Base-by-base conservation (phyloP, 345 rosid species). In the Salix brachista region DNA sequence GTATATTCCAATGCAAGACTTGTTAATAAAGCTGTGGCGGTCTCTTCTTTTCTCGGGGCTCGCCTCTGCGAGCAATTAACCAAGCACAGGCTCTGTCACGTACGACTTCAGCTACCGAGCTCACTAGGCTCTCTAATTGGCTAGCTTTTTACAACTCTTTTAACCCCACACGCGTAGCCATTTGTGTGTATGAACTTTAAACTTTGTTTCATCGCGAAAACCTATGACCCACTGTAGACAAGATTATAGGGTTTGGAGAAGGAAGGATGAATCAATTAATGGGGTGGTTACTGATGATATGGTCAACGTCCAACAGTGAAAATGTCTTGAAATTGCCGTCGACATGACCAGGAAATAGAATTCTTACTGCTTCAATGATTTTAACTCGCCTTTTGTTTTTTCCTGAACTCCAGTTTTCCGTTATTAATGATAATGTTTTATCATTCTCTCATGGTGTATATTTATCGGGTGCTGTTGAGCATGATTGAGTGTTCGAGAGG, bases 131-230 rank as follows among this genome's bases (percentile, higher is more conserved):
- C 21, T 10, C 44, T 23, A 30, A 21, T 19, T 8, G 36, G 67
- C 8, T 26, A 16, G 37, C 7, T 14, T 21, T 42, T 42, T 64
- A 19, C 10, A n/a, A 5, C 61, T 41, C 67, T 86, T 65, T 58
- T n/a, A 75, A 79, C 77, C 80, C 85, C 86, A 81, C 86, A 81
- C 82, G 87, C 87, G 78, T 70, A 68, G n/a, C 86, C 65, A 68
- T 32, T 73, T 56, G 76, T 70, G 74, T 89, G 60, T 85, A 62
- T 90, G 46, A 12, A 42, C 46, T 11, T 12, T 42, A 12, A 8
- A 12, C 14, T 42, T 42, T 87, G 89, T 89, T 88, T 73, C 32
- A 39, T 25, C 70, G 56, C 67, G 18, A 52, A 5, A 30, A 25
- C n/a, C 8, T 21, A 28, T 21, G 18, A 28, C 58, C 50, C 74